Evolutionary conservation across 768 basidiomycete genomes (phyloP), one percentile per base, ranked within the genome.

Genomic region (Boletus pseudo-olivaceus): DNA sequence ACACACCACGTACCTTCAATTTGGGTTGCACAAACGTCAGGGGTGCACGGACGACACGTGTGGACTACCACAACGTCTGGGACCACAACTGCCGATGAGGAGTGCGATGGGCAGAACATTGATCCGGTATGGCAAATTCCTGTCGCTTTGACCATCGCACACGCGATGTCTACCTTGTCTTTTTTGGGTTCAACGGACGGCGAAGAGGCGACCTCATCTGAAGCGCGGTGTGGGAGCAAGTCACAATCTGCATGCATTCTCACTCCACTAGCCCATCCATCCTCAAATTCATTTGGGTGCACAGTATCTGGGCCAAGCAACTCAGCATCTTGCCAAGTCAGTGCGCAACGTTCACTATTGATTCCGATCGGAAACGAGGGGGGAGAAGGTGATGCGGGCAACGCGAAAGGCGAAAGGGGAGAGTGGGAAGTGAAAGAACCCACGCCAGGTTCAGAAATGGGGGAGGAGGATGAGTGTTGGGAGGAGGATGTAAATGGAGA

Each of bases 21-120:
- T 62, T 85, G 81, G 5, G 82, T 87, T 33, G 86, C 87, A 62
- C 75, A 80, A 54, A 89, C 80, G 32, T 81, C 72, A 44, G 85
- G 85, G 9, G 68, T 73, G 69, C 82, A 83, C 19, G 84, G 85
- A 58, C 79, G 75, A 60, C 83, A 83, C 45, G 87, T 86, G 65
- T 77, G 80, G 34, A 88, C 82, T 3, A 87, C 78, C 33, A 84
- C 77, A 17, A 72, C 66, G 37, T 76, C 58, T 47, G 66, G 35
- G 11, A 15, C 57, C 44, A 35, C 33, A 7, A 41, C 44, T 14
- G 26, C 37, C 39, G 59, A 49, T 8, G 62, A 34, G 11, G 44
- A 45, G 19, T 43, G 47, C 14, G 32, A 44, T 20, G 54, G 47
- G 8, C 14, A 19, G 8, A 53, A 15, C 39, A 30, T 47, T 47